These are phyloP conservation scores for Domatiomyces globalis DNA, from an alignment of 2,329 filamentous ascomycete genomes.

Conservation along the genomic window DNA sequence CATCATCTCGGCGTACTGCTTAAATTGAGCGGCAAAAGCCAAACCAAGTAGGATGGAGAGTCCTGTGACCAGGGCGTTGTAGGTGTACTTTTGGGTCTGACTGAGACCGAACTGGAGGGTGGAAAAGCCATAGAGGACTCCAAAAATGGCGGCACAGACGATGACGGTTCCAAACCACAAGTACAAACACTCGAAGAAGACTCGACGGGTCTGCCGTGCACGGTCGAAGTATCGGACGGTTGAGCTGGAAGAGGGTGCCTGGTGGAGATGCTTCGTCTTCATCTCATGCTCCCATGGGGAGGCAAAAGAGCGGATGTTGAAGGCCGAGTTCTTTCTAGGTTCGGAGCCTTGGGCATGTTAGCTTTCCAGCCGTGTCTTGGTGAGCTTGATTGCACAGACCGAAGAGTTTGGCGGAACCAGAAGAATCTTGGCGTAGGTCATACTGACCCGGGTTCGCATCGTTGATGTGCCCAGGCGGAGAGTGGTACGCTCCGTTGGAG, in stretches of 20 bases:
- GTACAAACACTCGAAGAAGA: slow-evolving; percentile 9
- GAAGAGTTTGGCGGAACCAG: too few relatives aligned
- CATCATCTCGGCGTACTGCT: slow-evolving; percentile 12
- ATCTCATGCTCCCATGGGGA: slow-evolving; percentile 10
- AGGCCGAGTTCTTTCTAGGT: slow-evolving; percentile 1
- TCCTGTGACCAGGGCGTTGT: slow-evolving; percentile 10
- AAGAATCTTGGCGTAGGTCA: too few relatives aligned
- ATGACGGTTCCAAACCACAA: slow-evolving; percentile 10
- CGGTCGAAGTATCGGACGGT: slow-evolving; percentile 12
- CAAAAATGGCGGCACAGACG: slow-evolving; percentile 8
- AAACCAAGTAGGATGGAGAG: slow-evolving; percentile 10
- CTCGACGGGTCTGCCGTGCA: slow-evolving; percentile 6
- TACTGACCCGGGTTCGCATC: too few relatives aligned
- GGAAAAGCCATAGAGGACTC: slow-evolving; percentile 8
- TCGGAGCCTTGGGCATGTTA: neutral
- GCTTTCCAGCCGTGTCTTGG: too few relatives aligned
- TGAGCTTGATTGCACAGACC: too few relatives aligned
- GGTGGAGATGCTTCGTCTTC: slow-evolving; percentile 8
- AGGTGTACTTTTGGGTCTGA: slow-evolving; percentile 6
- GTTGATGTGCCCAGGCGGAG: too few relatives aligned
- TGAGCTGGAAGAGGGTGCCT: slow-evolving; percentile 1
- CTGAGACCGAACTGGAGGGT: neutral
- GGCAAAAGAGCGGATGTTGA: slow-evolving; percentile 4
- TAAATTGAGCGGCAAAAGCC: slow-evolving; percentile 9
- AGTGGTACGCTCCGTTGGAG: too few relatives aligned